phyloP scores from a whole-genome alignment of 169 alveolate species.

The Cryptosporidium ubiquitum region DNA sequence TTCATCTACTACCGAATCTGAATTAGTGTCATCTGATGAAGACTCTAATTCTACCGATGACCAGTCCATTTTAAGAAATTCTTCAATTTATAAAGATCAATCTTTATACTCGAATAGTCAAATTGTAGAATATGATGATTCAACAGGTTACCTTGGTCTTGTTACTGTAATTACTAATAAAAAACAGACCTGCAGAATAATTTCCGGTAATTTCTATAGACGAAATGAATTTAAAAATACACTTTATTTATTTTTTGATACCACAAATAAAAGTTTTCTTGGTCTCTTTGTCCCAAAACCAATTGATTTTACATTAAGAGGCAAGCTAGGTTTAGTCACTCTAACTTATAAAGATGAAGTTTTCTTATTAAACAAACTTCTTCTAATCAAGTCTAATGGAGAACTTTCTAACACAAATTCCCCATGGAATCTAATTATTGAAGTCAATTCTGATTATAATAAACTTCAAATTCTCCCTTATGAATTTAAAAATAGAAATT shows the following conservation, averaged over 20 bases:
- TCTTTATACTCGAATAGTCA: constrained; percentile 5
- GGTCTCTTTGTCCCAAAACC: constrained; percentile 9
- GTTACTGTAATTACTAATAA: constrained; percentile 2
- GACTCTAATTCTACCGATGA: background rate
- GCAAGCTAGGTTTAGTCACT: constrained; percentile 26
- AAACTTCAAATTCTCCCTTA: constrained; percentile 3
- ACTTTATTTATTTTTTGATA: constrained; percentile 33
- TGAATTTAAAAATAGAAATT: constrained; percentile 14
- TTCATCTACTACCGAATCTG: background rate
- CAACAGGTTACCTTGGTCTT: constrained; percentile 16
- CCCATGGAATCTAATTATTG: constrained; percentile 56
- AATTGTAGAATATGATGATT: background rate
- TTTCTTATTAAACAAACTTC: constrained; percentile 8
- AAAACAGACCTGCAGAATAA: constrained; percentile 11
- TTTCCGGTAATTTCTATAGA: constrained; percentile 27
- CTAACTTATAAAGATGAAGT: constrained; percentile 3
- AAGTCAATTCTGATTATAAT: constrained; percentile 24
- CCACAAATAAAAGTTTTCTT: constrained; percentile 18
- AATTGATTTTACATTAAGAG: constrained; percentile 11
- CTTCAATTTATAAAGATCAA: background rate
- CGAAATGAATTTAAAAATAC: constrained; percentile 24
- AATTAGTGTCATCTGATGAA: background rate
- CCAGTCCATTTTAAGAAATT: background rate
- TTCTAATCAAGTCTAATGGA: constrained; percentile 6
- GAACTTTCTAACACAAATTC: background rate